Evolutionary conservation across 176 grass and related monocot species (phyloP).

Genomic region (Chloris gayana): DNA sequence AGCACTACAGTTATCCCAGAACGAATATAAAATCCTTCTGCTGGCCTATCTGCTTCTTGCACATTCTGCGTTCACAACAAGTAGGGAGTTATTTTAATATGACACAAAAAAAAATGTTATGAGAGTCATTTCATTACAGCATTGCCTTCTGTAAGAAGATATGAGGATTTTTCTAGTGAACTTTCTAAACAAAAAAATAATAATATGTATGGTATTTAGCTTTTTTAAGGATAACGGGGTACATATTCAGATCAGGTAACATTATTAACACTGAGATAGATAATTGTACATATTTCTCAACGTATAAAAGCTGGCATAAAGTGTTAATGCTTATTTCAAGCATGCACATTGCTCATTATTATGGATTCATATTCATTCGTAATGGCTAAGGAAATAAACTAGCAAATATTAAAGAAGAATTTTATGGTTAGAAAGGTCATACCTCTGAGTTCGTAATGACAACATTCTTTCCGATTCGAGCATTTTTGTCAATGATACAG

Average conservation of each 20-base stretch:
- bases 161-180: neutral
- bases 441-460: constrained; percentile 67
- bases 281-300: constrained; percentile 1
- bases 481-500: constrained; percentile 88
- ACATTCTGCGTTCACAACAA: constrained; percentile 57
- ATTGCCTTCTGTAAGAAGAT: neutral
- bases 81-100: constrained; percentile 5
- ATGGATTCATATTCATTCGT: neutral
- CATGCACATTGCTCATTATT: neutral
- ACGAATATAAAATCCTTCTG: constrained; percentile 72
- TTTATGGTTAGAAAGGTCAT: neutral
- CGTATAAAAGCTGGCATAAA: neutral
- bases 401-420: neutral
- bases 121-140: neutral
- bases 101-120: neutral
- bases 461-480: constrained; percentile 78
- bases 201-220: too few species aligned
- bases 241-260: neutral
- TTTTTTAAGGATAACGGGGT: neutral
- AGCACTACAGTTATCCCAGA: constrained; percentile 79
- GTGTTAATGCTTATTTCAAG: too few species aligned
- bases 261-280: neutral
- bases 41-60: constrained; percentile 68
- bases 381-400: neutral
- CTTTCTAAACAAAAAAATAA: too few species aligned